Conservation (phyloP, 2,329 filamentous ascomycete genomes). For the Neodidymelliopsis sp. region DNA sequence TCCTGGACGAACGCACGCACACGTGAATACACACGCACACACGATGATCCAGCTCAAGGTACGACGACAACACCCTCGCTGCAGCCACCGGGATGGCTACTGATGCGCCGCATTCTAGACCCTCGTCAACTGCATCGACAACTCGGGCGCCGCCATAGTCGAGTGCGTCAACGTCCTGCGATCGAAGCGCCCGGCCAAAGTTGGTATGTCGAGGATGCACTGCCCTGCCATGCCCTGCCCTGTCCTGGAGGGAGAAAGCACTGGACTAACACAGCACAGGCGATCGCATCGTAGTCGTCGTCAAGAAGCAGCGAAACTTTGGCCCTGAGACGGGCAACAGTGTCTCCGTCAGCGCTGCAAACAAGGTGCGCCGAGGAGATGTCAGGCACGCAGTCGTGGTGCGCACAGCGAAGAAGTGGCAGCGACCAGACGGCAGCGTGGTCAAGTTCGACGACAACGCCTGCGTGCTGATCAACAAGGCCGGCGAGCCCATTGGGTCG, state of each 20-base stretch:
- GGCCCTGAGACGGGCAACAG: constrained; percentile 74
- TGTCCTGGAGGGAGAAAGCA: background rate
- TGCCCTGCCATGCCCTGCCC: background rate
- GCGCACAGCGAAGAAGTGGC: constrained; percentile 85
- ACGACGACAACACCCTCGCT: constrained; percentile 13
- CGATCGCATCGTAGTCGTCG: constrained; percentile 95
- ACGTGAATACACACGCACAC: constrained; percentile 6
- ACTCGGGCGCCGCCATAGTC: constrained; percentile 95
- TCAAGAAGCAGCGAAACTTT: constrained; percentile 90
- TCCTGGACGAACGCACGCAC: constrained; percentile 1
- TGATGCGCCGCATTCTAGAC: constrained; percentile 73
- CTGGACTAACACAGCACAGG: constrained; percentile 61
- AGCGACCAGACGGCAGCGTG: constrained; percentile 86
- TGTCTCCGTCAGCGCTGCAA: constrained; percentile 75
- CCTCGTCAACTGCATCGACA: constrained; percentile 99
- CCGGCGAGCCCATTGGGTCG: constrained; percentile 92
- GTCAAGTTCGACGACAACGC: constrained; percentile 98
- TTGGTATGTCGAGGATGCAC: constrained; percentile 69
- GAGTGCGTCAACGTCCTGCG: constrained; percentile 94
- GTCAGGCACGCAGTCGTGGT: constrained; percentile 96
- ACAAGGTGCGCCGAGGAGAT: constrained; percentile 96
- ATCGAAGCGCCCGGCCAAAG: constrained; percentile 85
- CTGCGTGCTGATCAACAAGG: constrained; percentile 96
- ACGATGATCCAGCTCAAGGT: constrained; percentile 52
- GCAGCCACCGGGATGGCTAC: constrained; percentile 21